phyloP scores from a whole-genome alignment of 495 filamentous ascomycete genomes.

The Letharia columbiana region DNA sequence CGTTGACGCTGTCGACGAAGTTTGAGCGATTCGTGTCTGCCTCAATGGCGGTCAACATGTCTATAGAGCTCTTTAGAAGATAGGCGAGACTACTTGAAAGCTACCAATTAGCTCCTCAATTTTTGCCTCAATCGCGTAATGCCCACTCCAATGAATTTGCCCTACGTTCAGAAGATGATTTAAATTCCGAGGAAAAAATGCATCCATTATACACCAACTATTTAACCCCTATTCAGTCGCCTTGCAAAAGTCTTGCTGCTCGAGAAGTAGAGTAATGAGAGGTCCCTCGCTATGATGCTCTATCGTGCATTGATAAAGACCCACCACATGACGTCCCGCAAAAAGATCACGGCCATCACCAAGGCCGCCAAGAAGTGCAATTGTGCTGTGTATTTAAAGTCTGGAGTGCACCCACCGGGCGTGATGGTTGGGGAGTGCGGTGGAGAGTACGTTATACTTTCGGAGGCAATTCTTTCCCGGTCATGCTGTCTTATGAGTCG shows the following conservation, averaged over 20 bases:
- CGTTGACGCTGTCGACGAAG: constrained; percentile 1
- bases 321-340: constrained; percentile 75
- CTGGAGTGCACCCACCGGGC: constrained; percentile 53
- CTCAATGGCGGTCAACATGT: neutral
- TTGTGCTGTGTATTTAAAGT: constrained; percentile 56
- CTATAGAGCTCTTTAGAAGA: neutral
- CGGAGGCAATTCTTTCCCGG: too few species aligned
- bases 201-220: neutral
- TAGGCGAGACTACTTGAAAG: neutral
- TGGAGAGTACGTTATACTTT: constrained; percentile 26
- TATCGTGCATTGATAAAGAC: constrained; percentile 63
- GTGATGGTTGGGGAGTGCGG: constrained; percentile 66
- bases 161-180: neutral
- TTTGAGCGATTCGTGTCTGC: constrained; percentile 13
- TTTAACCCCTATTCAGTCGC: too few species aligned
- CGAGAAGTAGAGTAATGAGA: neutral
- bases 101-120: too few species aligned
- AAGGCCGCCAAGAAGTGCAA: constrained; percentile 49
- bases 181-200: neutral
- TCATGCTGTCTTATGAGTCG: too few species aligned
- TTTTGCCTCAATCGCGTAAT: too few species aligned
- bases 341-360: constrained; percentile 59
- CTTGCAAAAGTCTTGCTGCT: too few species aligned
- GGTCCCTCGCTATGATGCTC: constrained; percentile 15
- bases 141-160: neutral